These are phyloP conservation scores for Geotrichum histeridarum DNA, from an alignment of 1,139 yeast species.

Conservation along the genomic window DNA sequence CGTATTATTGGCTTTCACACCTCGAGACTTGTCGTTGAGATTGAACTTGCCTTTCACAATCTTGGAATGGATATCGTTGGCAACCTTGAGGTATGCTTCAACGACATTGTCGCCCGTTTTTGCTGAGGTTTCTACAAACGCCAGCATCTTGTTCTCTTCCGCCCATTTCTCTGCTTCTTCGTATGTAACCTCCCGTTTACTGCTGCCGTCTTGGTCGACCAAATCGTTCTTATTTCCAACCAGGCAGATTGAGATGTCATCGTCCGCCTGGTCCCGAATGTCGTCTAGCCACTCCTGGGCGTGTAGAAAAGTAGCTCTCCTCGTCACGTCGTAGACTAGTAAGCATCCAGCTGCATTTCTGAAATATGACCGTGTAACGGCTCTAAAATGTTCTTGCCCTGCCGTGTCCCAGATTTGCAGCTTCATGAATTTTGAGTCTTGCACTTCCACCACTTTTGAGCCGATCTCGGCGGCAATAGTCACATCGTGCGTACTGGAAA, in stretches of 20 bases:
- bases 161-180: slow-evolving; percentile 82
- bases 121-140: slow-evolving; percentile 89
- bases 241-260: slow-evolving; percentile 74
- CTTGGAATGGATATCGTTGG: slow-evolving; percentile 52
- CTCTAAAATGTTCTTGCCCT: slow-evolving; percentile 92
- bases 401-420: slow-evolving; percentile 62
- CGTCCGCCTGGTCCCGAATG: slow-evolving; percentile 79
- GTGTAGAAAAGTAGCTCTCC: slow-evolving; percentile 49
- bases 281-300: slow-evolving; percentile 49
- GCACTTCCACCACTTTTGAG: slow-evolving; percentile 34
- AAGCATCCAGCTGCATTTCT: slow-evolving; percentile 80
- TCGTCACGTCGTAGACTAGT: slow-evolving; percentile 80
- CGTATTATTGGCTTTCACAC: slow-evolving; percentile 29
- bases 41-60: slow-evolving; percentile 35
- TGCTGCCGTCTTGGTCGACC: slow-evolving; percentile 39
- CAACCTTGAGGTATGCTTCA: slow-evolving; percentile 81
- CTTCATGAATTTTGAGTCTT: slow-evolving; percentile 24
- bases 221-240: slow-evolving; percentile 82
- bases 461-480: slow-evolving; percentile 41
- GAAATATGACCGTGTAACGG: slow-evolving; percentile 80
- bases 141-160: slow-evolving; percentile 77
- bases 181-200: slow-evolving; percentile 55
- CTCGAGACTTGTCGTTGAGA: slow-evolving; percentile 31
- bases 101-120: slow-evolving; percentile 84
- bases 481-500: slow-evolving; percentile 37